These are phyloP conservation scores for grape (Vitis vinifera) DNA, from an alignment of 164 flowering plant genomes.

Conservation along the genomic window DNA sequence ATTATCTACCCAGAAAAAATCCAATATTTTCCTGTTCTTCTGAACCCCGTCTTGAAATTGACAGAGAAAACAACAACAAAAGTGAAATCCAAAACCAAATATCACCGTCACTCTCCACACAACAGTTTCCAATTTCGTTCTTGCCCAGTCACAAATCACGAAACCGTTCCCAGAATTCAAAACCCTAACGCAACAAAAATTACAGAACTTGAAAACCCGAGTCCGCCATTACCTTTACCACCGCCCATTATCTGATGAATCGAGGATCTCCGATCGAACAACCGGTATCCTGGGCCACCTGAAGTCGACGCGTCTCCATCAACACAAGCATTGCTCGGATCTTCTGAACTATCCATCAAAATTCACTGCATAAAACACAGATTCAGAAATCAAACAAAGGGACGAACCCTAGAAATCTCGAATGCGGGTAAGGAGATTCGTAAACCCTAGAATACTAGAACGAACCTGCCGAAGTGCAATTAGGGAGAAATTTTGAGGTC, in stretches of 20 bases:
- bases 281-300: conserved; percentile 25
- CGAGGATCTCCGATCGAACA: conserved; percentile 33
- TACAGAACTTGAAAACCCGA: neutral
- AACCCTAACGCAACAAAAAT: neutral
- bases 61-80: too few relatives aligned
- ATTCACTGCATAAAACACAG: neutral
- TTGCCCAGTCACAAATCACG: neutral
- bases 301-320: neutral
- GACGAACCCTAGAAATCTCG: too few relatives aligned
- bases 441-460: too few relatives aligned
- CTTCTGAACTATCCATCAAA: neutral
- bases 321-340: neutral
- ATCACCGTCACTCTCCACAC: too few relatives aligned
- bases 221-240: conserved; percentile 38
- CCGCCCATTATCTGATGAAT: conserved; percentile 60
- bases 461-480: too few relatives aligned
- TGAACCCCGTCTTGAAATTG: too few relatives aligned
- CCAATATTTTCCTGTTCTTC: too few relatives aligned
- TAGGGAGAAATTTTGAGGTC: too few relatives aligned
- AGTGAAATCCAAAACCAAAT: too few relatives aligned
- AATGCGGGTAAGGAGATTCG: too few relatives aligned
- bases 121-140: too few relatives aligned
- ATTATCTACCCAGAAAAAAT: too few relatives aligned
- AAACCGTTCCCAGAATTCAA: neutral
- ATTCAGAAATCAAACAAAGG: neutral